phyloP scores from a whole-genome alignment of 1,284 basidiomycete genomes.

The Fomitopsis palustris region DNA sequence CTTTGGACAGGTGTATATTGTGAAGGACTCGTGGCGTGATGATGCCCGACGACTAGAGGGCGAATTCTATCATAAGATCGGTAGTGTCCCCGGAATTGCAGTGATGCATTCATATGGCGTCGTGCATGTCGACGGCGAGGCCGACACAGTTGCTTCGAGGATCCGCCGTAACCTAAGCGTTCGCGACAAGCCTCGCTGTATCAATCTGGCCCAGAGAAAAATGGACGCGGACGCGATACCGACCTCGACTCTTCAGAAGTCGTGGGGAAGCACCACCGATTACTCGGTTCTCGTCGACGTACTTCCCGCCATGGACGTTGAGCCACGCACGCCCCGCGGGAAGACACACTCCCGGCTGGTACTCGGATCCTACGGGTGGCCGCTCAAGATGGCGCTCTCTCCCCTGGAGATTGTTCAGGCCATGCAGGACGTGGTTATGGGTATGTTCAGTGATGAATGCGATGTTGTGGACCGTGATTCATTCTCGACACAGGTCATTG shows the following conservation, averaged over 20 bases:
- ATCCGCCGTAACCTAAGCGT: background rate
- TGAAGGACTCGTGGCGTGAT: constrained; percentile 11
- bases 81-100: background rate
- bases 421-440: background rate
- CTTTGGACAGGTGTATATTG: constrained; percentile 4
- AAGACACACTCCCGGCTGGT: background rate
- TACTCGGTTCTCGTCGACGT: no score
- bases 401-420: background rate
- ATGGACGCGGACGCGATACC: no score
- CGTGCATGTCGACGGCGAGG: background rate
- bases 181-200: background rate
- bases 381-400: background rate
- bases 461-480: background rate
- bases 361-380: background rate
- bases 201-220: background rate
- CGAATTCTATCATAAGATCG: constrained; percentile 5
- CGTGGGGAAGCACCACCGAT: no score
- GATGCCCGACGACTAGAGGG: constrained; percentile 7
- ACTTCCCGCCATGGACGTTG: no score
- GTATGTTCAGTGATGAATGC: background rate
- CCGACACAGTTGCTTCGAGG: background rate
- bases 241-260: no score
- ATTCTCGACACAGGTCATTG: background rate
- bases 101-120: constrained; percentile 1
- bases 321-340: background rate